Percentiles rank a stretch among this genome's conserved stretches.
Evolutionary conservation across 1,139 yeast genomes (phyloP).

Genomic region (Wickerhamomyces sp.): DNA sequence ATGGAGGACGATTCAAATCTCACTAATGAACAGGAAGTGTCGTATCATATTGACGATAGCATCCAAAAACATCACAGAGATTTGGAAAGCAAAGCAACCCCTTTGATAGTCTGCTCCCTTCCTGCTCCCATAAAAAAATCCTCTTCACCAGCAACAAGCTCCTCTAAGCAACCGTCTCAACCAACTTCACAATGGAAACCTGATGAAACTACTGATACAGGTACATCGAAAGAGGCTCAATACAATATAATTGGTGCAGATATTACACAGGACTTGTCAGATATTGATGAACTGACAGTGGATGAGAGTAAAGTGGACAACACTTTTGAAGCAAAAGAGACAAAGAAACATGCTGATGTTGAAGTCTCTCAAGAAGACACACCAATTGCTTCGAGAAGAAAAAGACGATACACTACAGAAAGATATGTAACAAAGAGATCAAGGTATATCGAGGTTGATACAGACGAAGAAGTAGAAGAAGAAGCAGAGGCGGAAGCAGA

Average conservation of each 20-base stretch:
- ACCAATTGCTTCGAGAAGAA: conserved; percentile 3
- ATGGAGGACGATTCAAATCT: conserved; percentile 1
- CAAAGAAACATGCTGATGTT: conserved; percentile 6
- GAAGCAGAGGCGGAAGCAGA: conserved; percentile 1
- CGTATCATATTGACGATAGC: conserved; percentile 10
- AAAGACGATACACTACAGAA: background rate
- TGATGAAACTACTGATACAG: background rate
- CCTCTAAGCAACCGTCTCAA: too few species aligned
- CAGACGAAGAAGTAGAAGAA: conserved; percentile 4
- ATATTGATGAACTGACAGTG: conserved; percentile 14
- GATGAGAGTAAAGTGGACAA: conserved; percentile 14
- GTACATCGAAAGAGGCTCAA: background rate
- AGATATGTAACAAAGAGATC: background rate
- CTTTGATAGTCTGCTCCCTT: background rate
- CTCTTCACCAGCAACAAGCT: too few species aligned
- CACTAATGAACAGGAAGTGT: background rate
- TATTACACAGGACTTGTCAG: conserved; percentile 23
- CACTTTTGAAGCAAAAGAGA: conserved; percentile 13
- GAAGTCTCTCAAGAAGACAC: background rate
- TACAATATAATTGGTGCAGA: conserved; percentile 8
- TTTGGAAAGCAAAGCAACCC: background rate
- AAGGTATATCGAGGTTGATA: conserved; percentile 1
- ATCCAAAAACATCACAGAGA: conserved; percentile 16
- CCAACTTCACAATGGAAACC: background rate
- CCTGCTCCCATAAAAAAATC: background rate